These are phyloP conservation scores for Vachellia collinsii DNA, from an alignment of 306 rosid genomes.

Conservation along the genomic window DNA sequence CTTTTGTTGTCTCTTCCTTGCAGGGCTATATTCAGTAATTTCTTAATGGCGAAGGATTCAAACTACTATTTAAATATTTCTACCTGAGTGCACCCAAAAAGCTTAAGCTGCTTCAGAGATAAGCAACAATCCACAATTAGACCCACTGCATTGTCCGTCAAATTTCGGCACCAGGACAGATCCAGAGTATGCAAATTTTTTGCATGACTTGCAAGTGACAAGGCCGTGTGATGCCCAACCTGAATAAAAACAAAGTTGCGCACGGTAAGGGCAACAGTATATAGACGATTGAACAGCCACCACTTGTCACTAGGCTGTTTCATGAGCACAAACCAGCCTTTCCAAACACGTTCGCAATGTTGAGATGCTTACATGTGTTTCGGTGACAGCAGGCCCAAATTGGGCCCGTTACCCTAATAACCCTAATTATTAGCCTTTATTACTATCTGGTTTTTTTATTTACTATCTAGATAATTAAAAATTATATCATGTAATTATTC, in stretches of 20 bases:
- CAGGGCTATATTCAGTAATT: neutral
- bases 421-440: neutral
- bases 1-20: neutral
- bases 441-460: neutral
- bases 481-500: neutral
- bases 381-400: neutral
- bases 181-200: constrained; percentile 68
- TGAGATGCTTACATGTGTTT: neutral
- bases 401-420: neutral
- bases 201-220: constrained; percentile 65
- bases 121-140: constrained; percentile 80
- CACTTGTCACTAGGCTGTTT: neutral
- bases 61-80: neutral
- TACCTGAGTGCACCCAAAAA: constrained; percentile 95
- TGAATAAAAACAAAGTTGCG: constrained; percentile 41
- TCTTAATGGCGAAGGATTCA: neutral
- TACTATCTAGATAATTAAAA: neutral
- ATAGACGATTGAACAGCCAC: neutral
- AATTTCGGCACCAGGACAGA: constrained; percentile 84
- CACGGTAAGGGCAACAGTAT: constrained; percentile 32
- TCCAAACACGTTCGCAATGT: constrained; percentile 28
- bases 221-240: constrained; percentile 77
- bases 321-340: constrained; percentile 20
- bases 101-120: constrained; percentile 64
- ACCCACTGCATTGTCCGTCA: constrained; percentile 81